Percentiles rank a stretch among this genome's conserved stretches.
phyloP scores from a whole-genome alignment of 495 filamentous ascomycete species.

The Lophiotrema nucula region DNA sequence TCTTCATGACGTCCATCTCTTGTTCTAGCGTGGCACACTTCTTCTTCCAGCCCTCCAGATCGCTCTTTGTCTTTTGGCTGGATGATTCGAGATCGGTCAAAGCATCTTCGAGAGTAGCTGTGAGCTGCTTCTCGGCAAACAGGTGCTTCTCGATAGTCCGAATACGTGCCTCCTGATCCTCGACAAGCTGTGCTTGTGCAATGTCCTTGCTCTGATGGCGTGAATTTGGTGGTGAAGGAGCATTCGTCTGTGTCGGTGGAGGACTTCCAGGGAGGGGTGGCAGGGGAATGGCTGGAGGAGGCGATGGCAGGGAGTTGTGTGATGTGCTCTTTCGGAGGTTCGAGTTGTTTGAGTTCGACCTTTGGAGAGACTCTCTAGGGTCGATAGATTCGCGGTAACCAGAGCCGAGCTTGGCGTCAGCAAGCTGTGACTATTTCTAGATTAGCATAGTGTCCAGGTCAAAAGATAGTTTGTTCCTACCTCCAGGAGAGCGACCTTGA shows the following conservation, averaged over 20 bases:
- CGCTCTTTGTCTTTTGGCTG: constrained; percentile 77
- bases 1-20: constrained; percentile 71
- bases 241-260: constrained; percentile 38
- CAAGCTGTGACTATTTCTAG: constrained; percentile 54
- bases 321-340: constrained; percentile 85
- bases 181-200: constrained; percentile 68
- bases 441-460: background rate
- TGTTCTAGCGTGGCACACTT: constrained; percentile 74
- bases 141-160: constrained; percentile 96
- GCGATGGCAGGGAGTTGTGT: constrained; percentile 80
- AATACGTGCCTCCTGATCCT: constrained; percentile 93
- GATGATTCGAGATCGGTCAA: constrained; percentile 88
- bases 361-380: constrained; percentile 53
- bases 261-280: constrained; percentile 73
- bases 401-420: constrained; percentile 47
- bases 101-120: constrained; percentile 89
- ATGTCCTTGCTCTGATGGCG: constrained; percentile 83
- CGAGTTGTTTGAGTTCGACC: constrained; percentile 74
- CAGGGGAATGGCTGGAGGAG: constrained; percentile 86
- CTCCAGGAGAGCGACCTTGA: constrained; percentile 64
- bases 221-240: constrained; percentile 47
- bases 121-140: constrained; percentile 93
- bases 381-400: constrained; percentile 43
- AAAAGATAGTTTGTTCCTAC: constrained; percentile 51
- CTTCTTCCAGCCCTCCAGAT: constrained; percentile 86